Evolutionary conservation across 1,284 basidiomycete genomes (phyloP).

Genomic region (Naganishia cerealis): DNA sequence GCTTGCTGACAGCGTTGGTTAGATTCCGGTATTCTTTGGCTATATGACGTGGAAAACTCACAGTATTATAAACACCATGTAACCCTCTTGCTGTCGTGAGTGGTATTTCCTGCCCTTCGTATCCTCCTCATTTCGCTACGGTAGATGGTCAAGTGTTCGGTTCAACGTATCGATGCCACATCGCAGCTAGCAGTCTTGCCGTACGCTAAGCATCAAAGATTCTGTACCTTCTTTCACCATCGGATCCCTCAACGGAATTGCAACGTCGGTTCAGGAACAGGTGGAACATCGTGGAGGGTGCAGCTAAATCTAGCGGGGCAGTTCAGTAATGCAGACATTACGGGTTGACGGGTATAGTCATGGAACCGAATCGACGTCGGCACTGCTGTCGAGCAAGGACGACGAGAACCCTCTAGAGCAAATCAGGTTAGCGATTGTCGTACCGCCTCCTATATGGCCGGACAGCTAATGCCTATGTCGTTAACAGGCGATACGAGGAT

Average conservation of each 20-base stretch:
- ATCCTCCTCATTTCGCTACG: not conserved
- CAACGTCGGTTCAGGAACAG: not conserved
- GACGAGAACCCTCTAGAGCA: constrained; percentile 55
- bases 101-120: not conserved
- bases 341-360: constrained; percentile 3
- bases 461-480: not conserved
- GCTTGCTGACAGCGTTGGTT: not conserved
- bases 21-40: constrained; percentile 3
- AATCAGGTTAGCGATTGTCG: constrained; percentile 49
- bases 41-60: constrained; percentile 9
- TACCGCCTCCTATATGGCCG: not conserved
- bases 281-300: not conserved
- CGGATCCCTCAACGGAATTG: not conserved
- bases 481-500: constrained; percentile 60
- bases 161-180: too few species aligned
- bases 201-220: not conserved
- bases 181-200: too few species aligned
- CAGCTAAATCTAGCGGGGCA: not conserved
- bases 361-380: not conserved
- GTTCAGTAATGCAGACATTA: not conserved
- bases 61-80: not conserved
- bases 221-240: not conserved
- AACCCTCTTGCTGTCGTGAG: not conserved
- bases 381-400: constrained; percentile 25
- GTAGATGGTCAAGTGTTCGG: too few species aligned